Evolutionary conservation across 2,329 filamentous ascomycete species (phyloP).

Genomic region (Mycosphaerella arachidis): DNA sequence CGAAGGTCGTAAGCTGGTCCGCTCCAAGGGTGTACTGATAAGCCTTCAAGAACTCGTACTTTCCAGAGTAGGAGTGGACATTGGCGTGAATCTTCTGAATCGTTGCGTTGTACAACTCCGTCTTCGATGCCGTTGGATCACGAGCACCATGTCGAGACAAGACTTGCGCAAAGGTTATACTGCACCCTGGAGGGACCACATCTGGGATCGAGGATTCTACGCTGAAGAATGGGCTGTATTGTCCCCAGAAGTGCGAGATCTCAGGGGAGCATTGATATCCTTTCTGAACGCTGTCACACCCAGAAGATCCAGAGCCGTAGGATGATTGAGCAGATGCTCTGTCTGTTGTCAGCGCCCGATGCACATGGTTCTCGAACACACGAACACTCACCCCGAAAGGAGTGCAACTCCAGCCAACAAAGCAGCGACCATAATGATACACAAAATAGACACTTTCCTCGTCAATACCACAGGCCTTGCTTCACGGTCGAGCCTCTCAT

Average conservation of each 20-base stretch:
- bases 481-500: slow-evolving; percentile 5
- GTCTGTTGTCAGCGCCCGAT: neutral
- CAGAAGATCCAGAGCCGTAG: neutral
- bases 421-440: slow-evolving; percentile 10
- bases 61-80: slow-evolving; percentile 52
- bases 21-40: slow-evolving; percentile 68
- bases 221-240: slow-evolving; percentile 80
- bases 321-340: slow-evolving; percentile 8
- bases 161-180: slow-evolving; percentile 72
- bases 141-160: slow-evolving; percentile 82
- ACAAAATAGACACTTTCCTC: neutral
- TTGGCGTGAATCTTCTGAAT: slow-evolving; percentile 62
- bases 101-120: slow-evolving; percentile 57
- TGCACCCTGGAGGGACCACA: slow-evolving; percentile 62
- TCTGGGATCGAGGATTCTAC: slow-evolving; percentile 62
- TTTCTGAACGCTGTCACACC: slow-evolving; percentile 29
- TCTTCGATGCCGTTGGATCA: slow-evolving; percentile 69
- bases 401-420: slow-evolving; percentile 12
- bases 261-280: slow-evolving; percentile 61
- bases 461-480: neutral
- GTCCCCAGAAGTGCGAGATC: slow-evolving; percentile 68
- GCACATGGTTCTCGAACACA: neutral
- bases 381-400: slow-evolving; percentile 13
- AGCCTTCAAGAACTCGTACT: slow-evolving; percentile 65
- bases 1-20: slow-evolving; percentile 65